phyloP scores from a whole-genome alignment of 2,329 filamentous ascomycete species.

The Claviceps capensis region DNA sequence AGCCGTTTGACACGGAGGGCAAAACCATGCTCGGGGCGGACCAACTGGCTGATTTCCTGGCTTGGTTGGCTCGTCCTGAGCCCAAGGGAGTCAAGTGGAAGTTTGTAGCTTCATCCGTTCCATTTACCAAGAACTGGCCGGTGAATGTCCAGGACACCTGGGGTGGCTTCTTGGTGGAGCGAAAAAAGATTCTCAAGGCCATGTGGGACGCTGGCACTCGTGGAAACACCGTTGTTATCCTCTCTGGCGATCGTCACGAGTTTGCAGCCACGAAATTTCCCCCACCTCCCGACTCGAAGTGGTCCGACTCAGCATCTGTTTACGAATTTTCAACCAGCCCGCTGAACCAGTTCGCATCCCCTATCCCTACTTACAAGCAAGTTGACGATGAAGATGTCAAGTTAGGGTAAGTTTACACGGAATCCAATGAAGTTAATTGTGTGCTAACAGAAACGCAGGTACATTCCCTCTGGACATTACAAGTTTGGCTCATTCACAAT shows the following conservation, averaged over 20 bases:
- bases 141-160: slow-evolving; percentile 83
- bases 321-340: slow-evolving; percentile 90
- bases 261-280: slow-evolving; percentile 79
- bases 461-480: slow-evolving; percentile 70
- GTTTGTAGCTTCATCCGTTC: slow-evolving; percentile 77
- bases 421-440: neutral
- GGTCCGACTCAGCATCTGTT: slow-evolving; percentile 51
- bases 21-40: slow-evolving; percentile 80
- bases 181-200: slow-evolving; percentile 65
- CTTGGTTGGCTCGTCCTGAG: slow-evolving; percentile 60
- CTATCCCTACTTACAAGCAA: slow-evolving; percentile 70
- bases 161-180: slow-evolving; percentile 80
- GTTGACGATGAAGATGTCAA: slow-evolving; percentile 68
- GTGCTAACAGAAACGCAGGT: slow-evolving; percentile 29
- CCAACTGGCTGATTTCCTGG: slow-evolving; percentile 68
- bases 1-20: slow-evolving; percentile 43
- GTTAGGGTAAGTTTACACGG: slow-evolving; percentile 53
- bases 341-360: slow-evolving; percentile 86
- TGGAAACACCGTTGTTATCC: slow-evolving; percentile 64
- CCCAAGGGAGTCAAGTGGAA: slow-evolving; percentile 81
- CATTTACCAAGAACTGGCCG: slow-evolving; percentile 96
- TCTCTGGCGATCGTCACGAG: slow-evolving; percentile 92
- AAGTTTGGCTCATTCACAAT: slow-evolving; percentile 73
- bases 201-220: slow-evolving; percentile 80
- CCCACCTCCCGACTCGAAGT: slow-evolving; percentile 44